Evolutionary conservation across 805 yeast genomes (phyloP).

Genomic region (Monosporozyma yasuniensis): DNA sequence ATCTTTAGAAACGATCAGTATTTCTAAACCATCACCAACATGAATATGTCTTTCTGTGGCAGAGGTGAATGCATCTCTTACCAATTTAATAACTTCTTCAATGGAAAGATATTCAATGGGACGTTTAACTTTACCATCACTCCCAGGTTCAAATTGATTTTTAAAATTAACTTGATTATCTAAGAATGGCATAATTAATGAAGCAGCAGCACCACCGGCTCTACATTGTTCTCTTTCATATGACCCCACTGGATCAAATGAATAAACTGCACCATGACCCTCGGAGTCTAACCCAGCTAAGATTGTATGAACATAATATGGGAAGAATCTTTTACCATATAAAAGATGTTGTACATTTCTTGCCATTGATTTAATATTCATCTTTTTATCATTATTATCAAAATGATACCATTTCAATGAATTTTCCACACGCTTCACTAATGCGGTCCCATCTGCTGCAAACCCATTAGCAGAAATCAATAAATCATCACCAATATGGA

Average conservation of each 20-base stretch:
- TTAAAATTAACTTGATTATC: conserved; percentile 96
- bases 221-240: conserved; percentile 96
- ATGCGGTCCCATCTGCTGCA: conserved; percentile 87
- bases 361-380: conserved; percentile 69
- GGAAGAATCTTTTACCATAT: conserved; percentile 91
- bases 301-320: conserved; percentile 91
- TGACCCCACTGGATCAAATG: conserved; percentile 96
- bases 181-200: conserved; percentile 91
- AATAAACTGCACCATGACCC: conserved; percentile 90
- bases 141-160: conserved; percentile 78
- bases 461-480: conserved; percentile 91
- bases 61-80: conserved; percentile 87
- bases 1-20: conserved; percentile 83
- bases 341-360: conserved; percentile 82
- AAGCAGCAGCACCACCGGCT: conserved; percentile 97
- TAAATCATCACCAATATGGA: conserved; percentile 79
- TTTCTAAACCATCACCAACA: conserved; percentile 94
- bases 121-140: conserved; percentile 58
- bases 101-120: conserved; percentile 55
- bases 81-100: conserved; percentile 81
- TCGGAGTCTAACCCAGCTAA: conserved; percentile 81
- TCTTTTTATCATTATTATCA: conserved; percentile 60
- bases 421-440: conserved; percentile 61
- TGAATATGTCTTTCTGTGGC: conserved; percentile 98
- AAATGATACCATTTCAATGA: conserved; percentile 86